phyloP scores from a whole-genome alignment of 331 rosid genomes.

The Pyrus hybrid region DNA sequence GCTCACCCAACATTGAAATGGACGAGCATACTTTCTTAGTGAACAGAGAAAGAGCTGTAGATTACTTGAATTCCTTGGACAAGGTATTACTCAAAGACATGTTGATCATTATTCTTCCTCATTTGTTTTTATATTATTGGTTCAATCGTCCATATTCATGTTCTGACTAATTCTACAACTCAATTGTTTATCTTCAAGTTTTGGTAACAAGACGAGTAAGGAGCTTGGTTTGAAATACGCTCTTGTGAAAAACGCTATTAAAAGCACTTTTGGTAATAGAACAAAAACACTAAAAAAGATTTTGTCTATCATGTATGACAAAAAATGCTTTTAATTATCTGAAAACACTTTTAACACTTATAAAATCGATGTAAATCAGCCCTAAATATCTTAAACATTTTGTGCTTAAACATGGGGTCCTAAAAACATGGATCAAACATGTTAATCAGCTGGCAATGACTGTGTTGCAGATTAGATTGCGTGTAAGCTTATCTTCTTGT shows the following conservation, averaged over 20 bases:
- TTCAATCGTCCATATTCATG: not conserved
- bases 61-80: constrained; percentile 84
- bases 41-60: constrained; percentile 92
- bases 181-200: not conserved
- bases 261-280: not conserved
- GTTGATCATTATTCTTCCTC: not conserved
- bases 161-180: not conserved
- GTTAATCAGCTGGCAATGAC: constrained; percentile 6
- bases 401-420: not conserved
- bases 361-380: not conserved
- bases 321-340: not conserved
- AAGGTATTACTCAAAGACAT: constrained; percentile 37
- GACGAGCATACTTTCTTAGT: constrained; percentile 77
- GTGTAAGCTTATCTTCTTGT: constrained; percentile 5
- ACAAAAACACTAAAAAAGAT: too few relatives aligned
- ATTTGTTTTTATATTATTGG: not conserved
- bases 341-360: not conserved
- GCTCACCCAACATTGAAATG: constrained; percentile 96
- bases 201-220: not conserved
- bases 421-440: not conserved
- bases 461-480: not conserved
- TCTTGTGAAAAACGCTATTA: too few relatives aligned
- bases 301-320: not conserved
- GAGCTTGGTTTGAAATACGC: too few relatives aligned
- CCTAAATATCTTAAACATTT: not conserved